A percentile compares a stretch with the other conserved stretches of the same genome.
These are phyloP conservation scores for Talaromyces sp. DNA, from an alignment of 2,329 filamentous ascomycete genomes.

Conservation along the genomic window DNA sequence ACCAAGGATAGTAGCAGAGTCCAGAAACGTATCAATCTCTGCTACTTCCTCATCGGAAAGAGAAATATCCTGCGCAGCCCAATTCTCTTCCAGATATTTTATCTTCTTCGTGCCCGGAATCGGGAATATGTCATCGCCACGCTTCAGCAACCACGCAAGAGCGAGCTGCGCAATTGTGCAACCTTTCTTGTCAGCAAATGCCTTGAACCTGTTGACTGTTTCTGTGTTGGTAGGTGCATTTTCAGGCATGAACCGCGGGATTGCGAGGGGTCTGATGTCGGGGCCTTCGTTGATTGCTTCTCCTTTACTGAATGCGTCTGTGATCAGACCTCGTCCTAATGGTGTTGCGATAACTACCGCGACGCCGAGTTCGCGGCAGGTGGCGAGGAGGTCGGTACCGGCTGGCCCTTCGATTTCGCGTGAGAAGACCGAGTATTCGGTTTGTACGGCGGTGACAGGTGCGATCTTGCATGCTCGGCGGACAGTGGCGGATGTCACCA, in stretches of 20 bases:
- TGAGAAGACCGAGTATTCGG: conserved; percentile 54
- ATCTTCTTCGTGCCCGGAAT: conserved; percentile 29
- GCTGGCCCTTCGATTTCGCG: conserved; percentile 18
- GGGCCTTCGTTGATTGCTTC: neutral
- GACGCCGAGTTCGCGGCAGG: conserved; percentile 22
- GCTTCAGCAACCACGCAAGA: conserved; percentile 61
- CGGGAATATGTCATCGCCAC: conserved; percentile 43
- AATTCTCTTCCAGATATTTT: conserved; percentile 18
- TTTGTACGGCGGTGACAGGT: conserved; percentile 52
- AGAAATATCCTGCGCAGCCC: conserved; percentile 2
- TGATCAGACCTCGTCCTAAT: conserved; percentile 21
- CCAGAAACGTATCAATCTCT: conserved; percentile 9
- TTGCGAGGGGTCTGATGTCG: neutral
- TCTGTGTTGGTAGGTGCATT: conserved; percentile 25
- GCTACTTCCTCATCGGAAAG: conserved; percentile 10
- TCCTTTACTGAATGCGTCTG: conserved; percentile 11
- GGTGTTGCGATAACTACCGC: conserved; percentile 20
- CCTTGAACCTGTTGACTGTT: conserved; percentile 33
- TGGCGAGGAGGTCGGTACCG: conserved; percentile 16
- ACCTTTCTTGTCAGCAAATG: conserved; percentile 53
- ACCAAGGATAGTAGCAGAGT: conserved; percentile 11
- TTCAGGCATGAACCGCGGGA: conserved; percentile 7
- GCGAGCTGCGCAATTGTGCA: conserved; percentile 57
- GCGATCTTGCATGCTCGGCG: conserved; percentile 51
- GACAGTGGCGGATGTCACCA: conserved; percentile 50